Conservation (phyloP, 164 flowering plant genomes). For the Umbellularia californica region DNA sequence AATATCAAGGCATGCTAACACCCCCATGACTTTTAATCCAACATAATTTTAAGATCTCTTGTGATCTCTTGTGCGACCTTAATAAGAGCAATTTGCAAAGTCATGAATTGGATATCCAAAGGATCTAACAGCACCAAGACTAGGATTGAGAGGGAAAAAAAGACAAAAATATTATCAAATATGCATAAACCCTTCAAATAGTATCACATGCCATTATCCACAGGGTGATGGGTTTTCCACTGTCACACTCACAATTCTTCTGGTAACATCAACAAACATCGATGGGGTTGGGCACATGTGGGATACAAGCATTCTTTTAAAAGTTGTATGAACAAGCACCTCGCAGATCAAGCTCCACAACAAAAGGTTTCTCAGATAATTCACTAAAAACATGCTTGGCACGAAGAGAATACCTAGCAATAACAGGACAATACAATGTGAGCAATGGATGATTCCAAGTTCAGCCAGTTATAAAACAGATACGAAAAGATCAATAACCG, state of each 20-base stretch:
- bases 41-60: too few species aligned
- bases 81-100: background rate
- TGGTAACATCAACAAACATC: background rate
- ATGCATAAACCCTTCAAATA: background rate
- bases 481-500: background rate
- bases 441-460: background rate
- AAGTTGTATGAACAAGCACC: constrained; percentile 34
- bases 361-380: constrained; percentile 63
- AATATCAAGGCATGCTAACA: background rate
- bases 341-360: constrained; percentile 91
- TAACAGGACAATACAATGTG: background rate
- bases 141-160: too few species aligned
- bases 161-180: too few species aligned
- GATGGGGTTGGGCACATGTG: background rate
- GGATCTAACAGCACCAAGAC: too few species aligned
- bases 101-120: background rate
- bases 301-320: background rate
- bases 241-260: background rate
- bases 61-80: background rate
- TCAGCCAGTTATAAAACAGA: background rate
- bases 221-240: background rate
- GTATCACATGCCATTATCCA: background rate
- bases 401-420: constrained; percentile 63
- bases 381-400: constrained; percentile 68
- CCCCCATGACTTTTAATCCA: background rate